Conservation (phyloP, 2,329 filamentous ascomycete genomes). For the Diaporthe batatas region DNA sequence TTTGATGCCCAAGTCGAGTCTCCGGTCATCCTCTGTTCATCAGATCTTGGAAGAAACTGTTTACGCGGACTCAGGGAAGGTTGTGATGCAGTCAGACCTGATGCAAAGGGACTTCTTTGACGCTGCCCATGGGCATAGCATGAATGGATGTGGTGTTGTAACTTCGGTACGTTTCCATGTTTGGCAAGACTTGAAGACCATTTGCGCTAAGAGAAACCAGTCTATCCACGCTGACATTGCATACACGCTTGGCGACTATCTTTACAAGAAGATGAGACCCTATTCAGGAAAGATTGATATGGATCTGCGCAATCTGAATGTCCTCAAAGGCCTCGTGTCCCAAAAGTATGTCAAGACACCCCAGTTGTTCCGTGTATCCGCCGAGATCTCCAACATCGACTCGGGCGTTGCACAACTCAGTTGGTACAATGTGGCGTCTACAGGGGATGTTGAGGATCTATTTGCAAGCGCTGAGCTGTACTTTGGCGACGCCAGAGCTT, state of each 20-base stretch:
- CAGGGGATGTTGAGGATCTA: background rate
- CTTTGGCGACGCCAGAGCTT: no score
- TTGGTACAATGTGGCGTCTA: background rate
- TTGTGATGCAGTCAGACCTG: no score
- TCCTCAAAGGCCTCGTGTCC: background rate
- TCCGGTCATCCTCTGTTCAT: background rate
- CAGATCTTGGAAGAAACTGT: no score
- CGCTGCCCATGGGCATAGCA: no score
- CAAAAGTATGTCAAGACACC: no score
- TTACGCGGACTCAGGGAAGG: background rate
- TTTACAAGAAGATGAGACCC: background rate
- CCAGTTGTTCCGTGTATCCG: no score
- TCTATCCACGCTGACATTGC: slow-evolving; percentile 24
- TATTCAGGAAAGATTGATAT: background rate
- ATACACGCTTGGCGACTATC: background rate
- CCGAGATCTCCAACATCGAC: no score
- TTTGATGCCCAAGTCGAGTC: background rate
- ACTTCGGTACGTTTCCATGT: background rate
- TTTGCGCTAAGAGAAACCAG: background rate
- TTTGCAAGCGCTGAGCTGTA: no score
- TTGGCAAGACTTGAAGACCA: background rate
- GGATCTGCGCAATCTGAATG: background rate
- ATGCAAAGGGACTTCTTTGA: no score
- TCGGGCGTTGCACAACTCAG: background rate
- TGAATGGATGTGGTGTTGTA: no score